Evolutionary conservation across 371 early-diverging fungal species (phyloP).

Genomic region (Circinella minor): DNA sequence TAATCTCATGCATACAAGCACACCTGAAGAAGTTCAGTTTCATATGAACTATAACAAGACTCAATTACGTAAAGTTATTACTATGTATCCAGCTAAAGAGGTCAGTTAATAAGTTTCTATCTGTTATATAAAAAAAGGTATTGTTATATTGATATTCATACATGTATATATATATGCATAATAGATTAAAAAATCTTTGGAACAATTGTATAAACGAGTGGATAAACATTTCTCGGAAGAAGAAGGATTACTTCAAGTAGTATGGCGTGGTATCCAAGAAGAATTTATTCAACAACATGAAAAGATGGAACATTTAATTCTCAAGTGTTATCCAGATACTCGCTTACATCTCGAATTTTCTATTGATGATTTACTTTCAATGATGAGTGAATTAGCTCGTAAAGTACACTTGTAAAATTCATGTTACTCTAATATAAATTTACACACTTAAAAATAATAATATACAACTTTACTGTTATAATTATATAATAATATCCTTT

Average conservation of each 20-base stretch:
- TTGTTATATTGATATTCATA: too few relatives aligned
- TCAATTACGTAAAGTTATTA: constrained; percentile 84
- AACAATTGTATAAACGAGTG: constrained; percentile 85
- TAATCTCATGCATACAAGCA: constrained; percentile 72
- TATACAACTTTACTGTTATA: not conserved
- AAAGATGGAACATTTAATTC: constrained; percentile 80
- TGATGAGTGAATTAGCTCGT: constrained; percentile 70
- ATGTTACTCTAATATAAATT: not conserved
- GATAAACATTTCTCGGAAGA: constrained; percentile 93
- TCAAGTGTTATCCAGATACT: constrained; percentile 86
- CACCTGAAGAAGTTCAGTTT: constrained; percentile 86
- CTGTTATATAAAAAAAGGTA: not conserved
- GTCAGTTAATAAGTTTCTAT: constrained; percentile 32
- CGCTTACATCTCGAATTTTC: constrained; percentile 86
- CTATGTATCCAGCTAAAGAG: constrained; percentile 83
- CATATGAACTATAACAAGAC: constrained; percentile 86
- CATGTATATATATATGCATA: too few relatives aligned
- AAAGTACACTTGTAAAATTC: constrained; percentile 44
- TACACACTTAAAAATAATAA: not conserved
- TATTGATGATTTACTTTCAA: constrained; percentile 78
- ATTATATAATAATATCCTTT: too few relatives aligned
- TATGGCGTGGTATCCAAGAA: constrained; percentile 92
- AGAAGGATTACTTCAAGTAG: constrained; percentile 82
- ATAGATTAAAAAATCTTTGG: constrained; percentile 80
- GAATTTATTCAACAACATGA: constrained; percentile 84